Conservation (phyloP, 106 monocot genomes). For the Dioscorea dumetorum region DNA sequence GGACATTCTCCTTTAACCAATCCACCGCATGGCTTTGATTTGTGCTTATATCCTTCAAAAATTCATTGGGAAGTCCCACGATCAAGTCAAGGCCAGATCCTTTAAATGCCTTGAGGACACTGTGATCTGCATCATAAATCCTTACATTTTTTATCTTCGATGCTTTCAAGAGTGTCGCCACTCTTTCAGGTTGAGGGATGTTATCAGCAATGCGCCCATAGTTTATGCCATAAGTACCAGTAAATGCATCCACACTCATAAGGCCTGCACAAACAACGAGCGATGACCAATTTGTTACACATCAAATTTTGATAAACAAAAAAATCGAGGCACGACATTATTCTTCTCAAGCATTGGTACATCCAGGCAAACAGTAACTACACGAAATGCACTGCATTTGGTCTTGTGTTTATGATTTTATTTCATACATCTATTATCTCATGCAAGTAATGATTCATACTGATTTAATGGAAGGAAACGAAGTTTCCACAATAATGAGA, state of each 20-base stretch:
- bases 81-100: slow-evolving; percentile 57
- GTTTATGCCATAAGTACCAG: slow-evolving; percentile 80
- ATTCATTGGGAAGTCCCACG: slow-evolving; percentile 42
- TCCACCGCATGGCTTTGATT: slow-evolving; percentile 41
- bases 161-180: slow-evolving; percentile 57
- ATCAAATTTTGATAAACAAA: too few relatives aligned
- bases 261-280: too few relatives aligned
- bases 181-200: slow-evolving; percentile 53
- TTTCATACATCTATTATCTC: too few relatives aligned
- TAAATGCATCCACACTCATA: slow-evolving; percentile 26
- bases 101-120: slow-evolving; percentile 62
- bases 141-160: slow-evolving; percentile 58
- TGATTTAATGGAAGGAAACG: too few relatives aligned
- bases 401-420: too few relatives aligned
- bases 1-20: slow-evolving; percentile 75
- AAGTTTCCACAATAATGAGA: too few relatives aligned
- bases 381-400: too few relatives aligned
- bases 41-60: slow-evolving; percentile 48
- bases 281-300: too few relatives aligned
- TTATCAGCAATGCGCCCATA: slow-evolving; percentile 83
- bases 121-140: slow-evolving; percentile 71
- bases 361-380: too few relatives aligned
- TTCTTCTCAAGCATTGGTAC: too few relatives aligned
- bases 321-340: too few relatives aligned
- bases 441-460: too few relatives aligned